A percentile compares a stretch with the other conserved stretches of the same genome.
Conservation (phyloP, 352 stramenopile genomes). For the Halophytophthora batemanensis region DNA sequence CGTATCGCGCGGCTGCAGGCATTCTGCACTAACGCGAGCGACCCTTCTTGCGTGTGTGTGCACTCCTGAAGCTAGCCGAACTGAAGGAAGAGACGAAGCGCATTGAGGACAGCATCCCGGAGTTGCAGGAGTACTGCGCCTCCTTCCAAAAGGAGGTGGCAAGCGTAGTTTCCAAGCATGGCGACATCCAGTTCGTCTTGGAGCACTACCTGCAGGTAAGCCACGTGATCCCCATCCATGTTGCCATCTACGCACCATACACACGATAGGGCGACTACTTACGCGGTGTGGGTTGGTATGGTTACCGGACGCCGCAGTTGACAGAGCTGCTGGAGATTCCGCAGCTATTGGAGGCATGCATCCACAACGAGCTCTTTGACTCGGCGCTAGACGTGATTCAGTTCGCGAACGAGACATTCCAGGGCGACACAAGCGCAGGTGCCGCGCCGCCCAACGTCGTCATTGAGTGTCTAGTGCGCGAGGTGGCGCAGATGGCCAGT, state of each 20-base stretch:
- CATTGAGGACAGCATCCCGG: conserved; percentile 48
- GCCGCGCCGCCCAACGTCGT: conserved; percentile 43
- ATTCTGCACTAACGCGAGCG: not conserved
- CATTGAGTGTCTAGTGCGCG: conserved; percentile 58
- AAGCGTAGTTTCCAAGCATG: conserved; percentile 62
- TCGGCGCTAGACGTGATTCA: conserved; percentile 95
- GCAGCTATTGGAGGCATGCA: conserved; percentile 96
- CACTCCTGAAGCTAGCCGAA: conserved; percentile 38
- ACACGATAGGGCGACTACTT: not conserved
- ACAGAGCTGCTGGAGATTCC: conserved; percentile 98
- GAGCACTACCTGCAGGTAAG: conserved; percentile 83
- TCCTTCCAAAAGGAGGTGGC: conserved; percentile 52
- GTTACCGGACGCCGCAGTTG: conserved; percentile 47
- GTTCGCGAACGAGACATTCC: conserved; percentile 83
- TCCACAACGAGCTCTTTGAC: conserved; percentile 95
- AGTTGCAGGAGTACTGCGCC: conserved; percentile 51
- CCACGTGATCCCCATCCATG: no score
- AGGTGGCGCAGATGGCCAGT: conserved; percentile 64
- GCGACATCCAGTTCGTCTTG: conserved; percentile 88
- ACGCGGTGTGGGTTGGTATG: conserved; percentile 12
- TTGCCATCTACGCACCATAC: not conserved
- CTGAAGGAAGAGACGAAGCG: conserved; percentile 67
- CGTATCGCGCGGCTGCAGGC: not conserved
- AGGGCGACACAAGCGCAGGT: conserved; percentile 22
- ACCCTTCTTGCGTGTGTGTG: conserved; percentile 4